Evolutionary conservation across 108 stramenopile species (phyloP).

Genomic region (Cyclotella cryptica): DNA sequence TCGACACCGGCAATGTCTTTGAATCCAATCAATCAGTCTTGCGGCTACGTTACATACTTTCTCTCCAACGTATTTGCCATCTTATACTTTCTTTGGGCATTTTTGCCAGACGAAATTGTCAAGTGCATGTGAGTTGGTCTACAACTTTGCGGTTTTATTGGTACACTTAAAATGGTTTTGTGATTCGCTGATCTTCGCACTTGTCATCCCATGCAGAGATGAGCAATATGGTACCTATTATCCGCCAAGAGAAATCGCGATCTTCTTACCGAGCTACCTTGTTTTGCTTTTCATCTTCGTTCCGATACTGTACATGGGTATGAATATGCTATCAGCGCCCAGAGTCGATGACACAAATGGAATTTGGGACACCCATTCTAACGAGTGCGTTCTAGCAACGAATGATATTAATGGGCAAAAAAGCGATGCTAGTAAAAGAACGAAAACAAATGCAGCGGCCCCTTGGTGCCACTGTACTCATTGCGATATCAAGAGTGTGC

Average conservation of each 20-base stretch:
- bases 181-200: not conserved
- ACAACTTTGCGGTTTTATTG: not conserved
- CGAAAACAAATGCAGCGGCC: not conserved
- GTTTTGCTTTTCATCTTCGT: conserved; percentile 34
- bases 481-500: not conserved
- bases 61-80: conserved; percentile 37
- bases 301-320: conserved; percentile 48
- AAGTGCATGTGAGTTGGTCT: conserved; percentile 29
- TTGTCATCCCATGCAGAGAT: conserved; percentile 13
- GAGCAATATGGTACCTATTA: conserved; percentile 36
- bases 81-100: conserved; percentile 35
- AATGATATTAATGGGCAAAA: not conserved
- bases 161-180: not conserved
- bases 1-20: not conserved
- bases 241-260: conserved; percentile 45
- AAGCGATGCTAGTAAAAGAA: not conserved
- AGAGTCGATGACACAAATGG: conserved; percentile 19
- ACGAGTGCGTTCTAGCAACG: not conserved
- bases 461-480: not conserved
- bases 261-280: conserved; percentile 33
- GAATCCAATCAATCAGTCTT: conserved; percentile 31
- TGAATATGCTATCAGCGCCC: conserved; percentile 45
- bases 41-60: conserved; percentile 46
- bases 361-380: conserved; percentile 48
- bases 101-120: conserved; percentile 26